phyloP scores from a whole-genome alignment of 495 filamentous ascomycete species.

The Halenospora varia region DNA sequence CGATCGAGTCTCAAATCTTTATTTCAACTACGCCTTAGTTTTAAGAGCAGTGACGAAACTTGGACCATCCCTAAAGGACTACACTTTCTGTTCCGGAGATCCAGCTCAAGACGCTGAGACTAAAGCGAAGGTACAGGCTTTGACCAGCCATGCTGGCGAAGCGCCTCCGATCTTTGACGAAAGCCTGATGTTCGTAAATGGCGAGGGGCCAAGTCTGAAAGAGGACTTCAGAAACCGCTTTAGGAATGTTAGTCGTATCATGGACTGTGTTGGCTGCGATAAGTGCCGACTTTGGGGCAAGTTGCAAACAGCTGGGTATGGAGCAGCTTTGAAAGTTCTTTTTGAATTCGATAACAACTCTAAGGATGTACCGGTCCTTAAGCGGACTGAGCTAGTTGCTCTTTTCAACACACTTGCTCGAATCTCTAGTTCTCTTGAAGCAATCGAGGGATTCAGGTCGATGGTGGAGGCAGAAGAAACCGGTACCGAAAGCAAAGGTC shows the following conservation, averaged over 20 bases:
- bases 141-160: constrained; percentile 63
- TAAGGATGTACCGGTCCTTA: constrained; percentile 66
- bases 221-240: constrained; percentile 98
- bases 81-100: constrained; percentile 92
- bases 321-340: constrained; percentile 88
- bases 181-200: constrained; percentile 84
- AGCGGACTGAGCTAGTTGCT: constrained; percentile 88
- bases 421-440: constrained; percentile 72
- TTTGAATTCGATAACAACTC: constrained; percentile 85
- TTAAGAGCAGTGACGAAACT: constrained; percentile 88
- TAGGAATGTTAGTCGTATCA: constrained; percentile 89
- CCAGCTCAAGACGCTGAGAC: constrained; percentile 71
- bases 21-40: constrained; percentile 96
- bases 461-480: constrained; percentile 57
- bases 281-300: constrained; percentile 99
- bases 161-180: constrained; percentile 87
- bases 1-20: constrained; percentile 92
- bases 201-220: constrained; percentile 67
- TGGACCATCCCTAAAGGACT: constrained; percentile 73
- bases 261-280: constrained; percentile 99
- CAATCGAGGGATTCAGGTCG: constrained; percentile 66
- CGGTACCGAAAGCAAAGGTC: constrained; percentile 18
- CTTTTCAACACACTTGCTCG: constrained; percentile 90
- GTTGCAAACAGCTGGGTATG: constrained; percentile 92
- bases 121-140: constrained; percentile 68